Evolutionary conservation across 2,329 filamentous ascomycete genomes (phyloP).

Genomic region (Aspergillus intermedius): DNA sequence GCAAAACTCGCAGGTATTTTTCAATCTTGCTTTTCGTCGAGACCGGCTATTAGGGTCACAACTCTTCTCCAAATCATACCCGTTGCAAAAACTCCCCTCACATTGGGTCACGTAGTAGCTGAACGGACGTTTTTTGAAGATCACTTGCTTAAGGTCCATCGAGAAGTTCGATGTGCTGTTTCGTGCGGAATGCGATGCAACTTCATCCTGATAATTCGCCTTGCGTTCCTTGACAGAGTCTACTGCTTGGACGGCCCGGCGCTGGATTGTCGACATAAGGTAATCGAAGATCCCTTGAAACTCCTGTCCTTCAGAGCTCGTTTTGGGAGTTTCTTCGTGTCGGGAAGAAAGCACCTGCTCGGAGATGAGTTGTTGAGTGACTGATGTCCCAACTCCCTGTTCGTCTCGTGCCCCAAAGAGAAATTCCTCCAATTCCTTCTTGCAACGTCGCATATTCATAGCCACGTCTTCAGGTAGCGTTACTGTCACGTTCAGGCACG

Average conservation of each 20-base stretch:
- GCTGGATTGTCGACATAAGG: conserved; percentile 1
- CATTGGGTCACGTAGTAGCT: conserved; percentile 4
- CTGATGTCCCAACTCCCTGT: background rate
- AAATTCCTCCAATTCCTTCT: background rate
- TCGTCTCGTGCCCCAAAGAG: background rate
- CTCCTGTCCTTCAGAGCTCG: background rate
- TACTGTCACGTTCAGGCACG: background rate
- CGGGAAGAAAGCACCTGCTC: background rate
- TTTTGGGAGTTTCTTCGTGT: background rate
- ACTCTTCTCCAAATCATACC: conserved; percentile 3
- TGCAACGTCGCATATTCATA: background rate
- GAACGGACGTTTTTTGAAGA: conserved; percentile 1
- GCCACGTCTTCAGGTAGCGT: background rate
- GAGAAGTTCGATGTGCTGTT: background rate
- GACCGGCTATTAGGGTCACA: conserved; percentile 3
- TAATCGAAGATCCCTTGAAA: background rate
- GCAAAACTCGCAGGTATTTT: conserved; percentile 10
- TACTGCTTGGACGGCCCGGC: background rate
- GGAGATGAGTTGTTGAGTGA: background rate
- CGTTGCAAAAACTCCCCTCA: conserved; percentile 8
- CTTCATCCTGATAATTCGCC: background rate
- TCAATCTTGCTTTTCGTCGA: conserved; percentile 1
- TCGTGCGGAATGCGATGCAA: background rate
- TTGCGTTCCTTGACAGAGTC: background rate
- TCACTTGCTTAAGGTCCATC: background rate